phyloP scores from a whole-genome alignment of 768 basidiomycete genomes.

The Boletus sp. region DNA sequence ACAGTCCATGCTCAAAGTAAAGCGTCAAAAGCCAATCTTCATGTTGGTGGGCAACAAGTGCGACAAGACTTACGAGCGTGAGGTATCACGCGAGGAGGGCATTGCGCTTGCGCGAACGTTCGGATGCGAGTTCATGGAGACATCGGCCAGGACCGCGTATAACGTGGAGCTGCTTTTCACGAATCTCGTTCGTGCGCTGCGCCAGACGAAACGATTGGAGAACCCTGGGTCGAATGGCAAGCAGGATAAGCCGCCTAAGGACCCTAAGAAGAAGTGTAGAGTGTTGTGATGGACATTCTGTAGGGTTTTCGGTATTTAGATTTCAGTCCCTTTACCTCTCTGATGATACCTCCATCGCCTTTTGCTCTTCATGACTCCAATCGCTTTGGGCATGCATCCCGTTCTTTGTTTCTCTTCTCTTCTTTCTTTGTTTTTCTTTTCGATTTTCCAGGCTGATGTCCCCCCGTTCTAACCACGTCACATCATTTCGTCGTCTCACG shows the following conservation, averaged over 20 bases:
- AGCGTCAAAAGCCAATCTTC: conserved; percentile 81
- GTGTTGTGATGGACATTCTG: conserved; percentile 72
- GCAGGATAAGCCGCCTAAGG: conserved; percentile 41
- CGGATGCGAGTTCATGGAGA: conserved; percentile 94
- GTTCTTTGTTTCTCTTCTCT: conserved; percentile 10
- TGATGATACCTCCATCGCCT: conserved; percentile 72
- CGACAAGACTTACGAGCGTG: conserved; percentile 88
- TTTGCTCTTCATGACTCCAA: conserved; percentile 28
- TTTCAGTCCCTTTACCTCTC: conserved; percentile 66
- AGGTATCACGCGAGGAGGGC: conserved; percentile 91
- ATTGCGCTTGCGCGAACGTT: conserved; percentile 75
- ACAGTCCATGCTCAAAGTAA: conserved; percentile 86
- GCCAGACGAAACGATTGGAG: conserved; percentile 59
- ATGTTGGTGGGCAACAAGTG: conserved; percentile 97
- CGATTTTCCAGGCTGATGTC: conserved; percentile 33
- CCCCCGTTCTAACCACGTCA: conserved; percentile 30
- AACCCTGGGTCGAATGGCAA: conserved; percentile 40
- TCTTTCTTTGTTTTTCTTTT: conserved; percentile 21
- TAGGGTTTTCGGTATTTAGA: conserved; percentile 66
- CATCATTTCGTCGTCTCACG: conserved; percentile 35
- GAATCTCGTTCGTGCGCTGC: conserved; percentile 79
- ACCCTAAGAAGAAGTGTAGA: conserved; percentile 62
- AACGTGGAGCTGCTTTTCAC: conserved; percentile 93
- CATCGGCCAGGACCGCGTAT: conserved; percentile 91
- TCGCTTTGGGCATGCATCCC: conserved; percentile 27